Evolutionary conservation across 257 asterid species (phyloP), one percentile per base, ranked within the genome.

Genomic region (Galeopsis tetrahit): DNA sequence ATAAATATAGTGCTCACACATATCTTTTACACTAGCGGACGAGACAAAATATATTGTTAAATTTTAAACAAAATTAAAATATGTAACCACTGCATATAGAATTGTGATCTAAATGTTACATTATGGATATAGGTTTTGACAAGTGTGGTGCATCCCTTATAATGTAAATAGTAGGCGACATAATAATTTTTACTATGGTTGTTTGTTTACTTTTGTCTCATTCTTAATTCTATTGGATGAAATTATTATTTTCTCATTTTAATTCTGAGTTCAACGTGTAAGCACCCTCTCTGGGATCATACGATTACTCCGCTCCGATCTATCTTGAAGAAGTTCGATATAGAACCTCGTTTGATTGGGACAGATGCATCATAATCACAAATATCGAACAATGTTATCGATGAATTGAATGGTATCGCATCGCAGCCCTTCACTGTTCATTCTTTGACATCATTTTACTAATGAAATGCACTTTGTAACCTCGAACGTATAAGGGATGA

Each of bases 111-210:
- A 14, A 4, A 39, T 9, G 3, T 40, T 39, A 9, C 31, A 56
- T 14, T 56, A 28, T 43, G n/a, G 39, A 0, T 31, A 32, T 40
- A 73, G 59, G 72, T 43, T 65, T 73, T 31, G 71, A 63, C 71
- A 63, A 73, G 13, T 52, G 58, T 51, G 17, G 7, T 49, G 33
- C 48, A 35, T 21, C 31, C 33, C 31, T 63, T 7, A 38, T 63
- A 32, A 51, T 72, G 46, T 63, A 72, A 62, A 21, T 49, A 51
- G 46, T 51, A n/a, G 57, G 69, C 46, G 46, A 14, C 14, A 61
- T 15, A 58, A 63, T 63, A 15, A 53, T 73, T n/a, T 51, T 38
- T 39, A 48, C 15, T 10, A 4, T 52, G 55, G 7, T 49, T 73
- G 63, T 35, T 43, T n/a, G 6, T n/a, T 39, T 51, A 33, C 40